Percentiles rank a stretch among this genome's conserved stretches.
These are phyloP conservation scores for Polyporus arcularius DNA, from an alignment of 768 basidiomycete genomes.

Conservation along the genomic window DNA sequence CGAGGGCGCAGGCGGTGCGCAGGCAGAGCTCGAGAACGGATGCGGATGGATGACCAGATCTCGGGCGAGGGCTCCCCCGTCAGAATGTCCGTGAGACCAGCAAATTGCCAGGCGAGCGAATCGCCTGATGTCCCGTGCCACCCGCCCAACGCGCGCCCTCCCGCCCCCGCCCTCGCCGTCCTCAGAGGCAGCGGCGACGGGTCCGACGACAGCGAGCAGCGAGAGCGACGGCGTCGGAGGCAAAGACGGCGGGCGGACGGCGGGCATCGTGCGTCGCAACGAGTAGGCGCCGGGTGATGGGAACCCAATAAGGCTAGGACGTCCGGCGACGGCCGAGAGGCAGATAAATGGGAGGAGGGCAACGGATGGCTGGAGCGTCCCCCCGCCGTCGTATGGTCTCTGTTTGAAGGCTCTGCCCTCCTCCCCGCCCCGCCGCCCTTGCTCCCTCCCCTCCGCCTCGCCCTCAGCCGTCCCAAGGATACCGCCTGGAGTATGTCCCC, in stretches of 20 bases:
- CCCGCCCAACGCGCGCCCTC: too few species aligned
- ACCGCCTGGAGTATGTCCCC: constrained; percentile 47
- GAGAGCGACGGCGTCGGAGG: neutral
- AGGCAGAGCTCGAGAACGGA: neutral
- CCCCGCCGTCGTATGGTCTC: constrained; percentile 21
- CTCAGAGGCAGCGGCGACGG: too few species aligned
- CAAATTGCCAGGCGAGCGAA: too few species aligned
- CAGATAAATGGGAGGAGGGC: constrained; percentile 3
- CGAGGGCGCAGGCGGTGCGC: neutral
- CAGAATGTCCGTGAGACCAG: too few species aligned
- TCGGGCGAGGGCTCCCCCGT: too few species aligned
- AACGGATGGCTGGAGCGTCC: neutral
- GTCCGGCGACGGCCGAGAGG: constrained; percentile 17
- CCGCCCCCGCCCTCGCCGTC: too few species aligned
- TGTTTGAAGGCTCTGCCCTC: constrained; percentile 23
- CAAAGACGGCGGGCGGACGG: neutral
- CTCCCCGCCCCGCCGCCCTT: constrained; percentile 29
- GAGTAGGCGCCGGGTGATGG: neutral
- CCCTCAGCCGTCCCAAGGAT: constrained; percentile 54
- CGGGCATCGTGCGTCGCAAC: neutral
- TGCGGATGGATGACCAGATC: too few species aligned
- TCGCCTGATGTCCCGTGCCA: too few species aligned
- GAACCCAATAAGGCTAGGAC: neutral
- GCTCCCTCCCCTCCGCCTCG: constrained; percentile 38
- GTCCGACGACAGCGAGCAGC: neutral